Conservation (phyloP, 345 rosid species). For the Citrus glauca region DNA sequence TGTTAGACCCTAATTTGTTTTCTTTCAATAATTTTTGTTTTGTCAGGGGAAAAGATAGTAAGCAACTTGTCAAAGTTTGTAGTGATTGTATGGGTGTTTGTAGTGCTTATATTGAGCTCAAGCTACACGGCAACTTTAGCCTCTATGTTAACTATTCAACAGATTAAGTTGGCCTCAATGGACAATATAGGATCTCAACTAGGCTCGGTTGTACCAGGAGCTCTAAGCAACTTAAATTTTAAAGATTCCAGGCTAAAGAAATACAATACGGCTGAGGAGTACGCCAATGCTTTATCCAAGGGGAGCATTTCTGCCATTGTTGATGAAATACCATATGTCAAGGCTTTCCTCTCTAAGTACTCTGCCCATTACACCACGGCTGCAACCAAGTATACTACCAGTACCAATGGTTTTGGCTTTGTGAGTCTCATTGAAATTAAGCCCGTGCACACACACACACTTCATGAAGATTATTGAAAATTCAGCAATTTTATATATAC, state of each 20-base stretch:
- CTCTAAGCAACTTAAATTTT: neutral
- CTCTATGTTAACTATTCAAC: neutral
- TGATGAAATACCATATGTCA: conserved; percentile 34
- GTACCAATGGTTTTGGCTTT: neutral
- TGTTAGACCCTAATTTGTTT: too few relatives aligned
- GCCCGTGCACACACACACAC: too few relatives aligned
- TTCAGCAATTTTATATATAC: too few relatives aligned
- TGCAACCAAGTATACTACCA: neutral
- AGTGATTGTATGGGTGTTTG: conserved; percentile 32
- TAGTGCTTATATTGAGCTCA: conserved; percentile 31
- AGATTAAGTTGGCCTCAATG: neutral
- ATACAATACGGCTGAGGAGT: neutral
- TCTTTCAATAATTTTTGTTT: neutral
- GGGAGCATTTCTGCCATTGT: conserved; percentile 28
- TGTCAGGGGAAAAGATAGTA: conserved; percentile 8
- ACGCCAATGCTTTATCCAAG: neutral
- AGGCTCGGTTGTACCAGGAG: too few relatives aligned
- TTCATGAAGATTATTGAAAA: too few relatives aligned
- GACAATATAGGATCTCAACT: neutral
- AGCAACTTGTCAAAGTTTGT: conserved; percentile 39
- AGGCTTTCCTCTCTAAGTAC: neutral
- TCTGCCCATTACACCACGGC: neutral
- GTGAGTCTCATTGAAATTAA: neutral
- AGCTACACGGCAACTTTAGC: conserved; percentile 25
- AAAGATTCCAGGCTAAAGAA: neutral